Evolutionary conservation across 192 early-diverging fungal species (phyloP).

Genomic region (Haplosporangium gracile): DNA sequence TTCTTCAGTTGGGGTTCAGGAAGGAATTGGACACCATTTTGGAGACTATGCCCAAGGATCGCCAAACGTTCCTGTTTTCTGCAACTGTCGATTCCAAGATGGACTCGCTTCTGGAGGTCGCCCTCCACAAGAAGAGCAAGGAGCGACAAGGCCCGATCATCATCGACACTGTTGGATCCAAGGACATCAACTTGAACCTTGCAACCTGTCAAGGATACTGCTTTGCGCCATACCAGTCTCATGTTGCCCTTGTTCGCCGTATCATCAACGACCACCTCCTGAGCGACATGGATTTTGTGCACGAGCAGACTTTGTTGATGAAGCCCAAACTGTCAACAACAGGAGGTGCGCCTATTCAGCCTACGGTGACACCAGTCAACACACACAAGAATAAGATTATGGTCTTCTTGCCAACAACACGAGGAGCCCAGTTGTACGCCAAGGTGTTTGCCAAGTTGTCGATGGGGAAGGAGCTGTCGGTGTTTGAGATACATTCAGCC

Average conservation of each 20-base stretch:
- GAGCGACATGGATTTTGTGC: conserved; percentile 40
- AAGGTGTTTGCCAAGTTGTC: conserved; percentile 69
- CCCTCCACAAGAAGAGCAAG: conserved; percentile 69
- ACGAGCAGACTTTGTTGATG: conserved; percentile 70
- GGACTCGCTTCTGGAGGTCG: conserved; percentile 69
- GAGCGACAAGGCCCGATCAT: conserved; percentile 62
- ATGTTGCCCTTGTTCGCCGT: conserved; percentile 74
- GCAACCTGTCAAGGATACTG: conserved; percentile 85
- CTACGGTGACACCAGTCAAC: background rate
- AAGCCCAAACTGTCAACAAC: conserved; percentile 5
- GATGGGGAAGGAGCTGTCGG: conserved; percentile 61
- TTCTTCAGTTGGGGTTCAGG: conserved; percentile 95
- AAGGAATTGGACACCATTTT: conserved; percentile 83
- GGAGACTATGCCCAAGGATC: conserved; percentile 68
- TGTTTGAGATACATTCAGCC: conserved; percentile 84
- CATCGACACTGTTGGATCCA: conserved; percentile 87
- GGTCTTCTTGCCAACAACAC: conserved; percentile 91
- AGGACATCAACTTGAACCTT: conserved; percentile 85
- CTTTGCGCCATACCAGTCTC: conserved; percentile 71
- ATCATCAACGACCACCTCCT: conserved; percentile 72
- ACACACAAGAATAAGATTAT: conserved; percentile 80
- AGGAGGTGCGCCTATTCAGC: conserved; percentile 65
- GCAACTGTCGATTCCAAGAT: conserved; percentile 88
- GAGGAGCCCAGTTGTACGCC: conserved; percentile 73
- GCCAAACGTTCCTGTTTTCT: conserved; percentile 94